Percentiles rank a stretch among this genome's conserved stretches.
These are phyloP conservation scores for Cicer judaicum DNA, from an alignment of 306 rosid genomes.

Conservation along the genomic window DNA sequence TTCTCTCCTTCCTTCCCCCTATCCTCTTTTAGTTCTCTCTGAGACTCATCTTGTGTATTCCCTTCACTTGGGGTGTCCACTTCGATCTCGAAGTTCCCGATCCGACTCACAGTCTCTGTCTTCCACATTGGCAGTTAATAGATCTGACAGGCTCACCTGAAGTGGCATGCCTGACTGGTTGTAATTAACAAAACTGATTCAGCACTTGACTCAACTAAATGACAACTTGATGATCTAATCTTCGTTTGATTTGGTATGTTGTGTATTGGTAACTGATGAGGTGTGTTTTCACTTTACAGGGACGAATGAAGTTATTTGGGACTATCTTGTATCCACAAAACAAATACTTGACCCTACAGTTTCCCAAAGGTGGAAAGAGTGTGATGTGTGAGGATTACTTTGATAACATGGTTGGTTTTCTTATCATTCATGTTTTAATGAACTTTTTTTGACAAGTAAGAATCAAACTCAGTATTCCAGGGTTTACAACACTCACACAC, in stretches of 20 bases:
- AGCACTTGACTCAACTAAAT: neutral
- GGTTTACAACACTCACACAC: no score
- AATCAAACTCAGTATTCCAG: no score
- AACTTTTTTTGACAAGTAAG: no score
- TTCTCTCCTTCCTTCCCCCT: neutral
- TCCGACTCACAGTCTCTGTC: neutral
- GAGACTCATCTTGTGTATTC: neutral
- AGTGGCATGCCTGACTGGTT: neutral
- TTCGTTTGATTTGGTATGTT: neutral
- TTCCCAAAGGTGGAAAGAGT: conserved; percentile 84
- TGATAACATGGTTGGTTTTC: conserved; percentile 79
- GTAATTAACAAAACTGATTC: neutral
- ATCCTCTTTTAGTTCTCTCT: neutral
- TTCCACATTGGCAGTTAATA: conserved; percentile 7
- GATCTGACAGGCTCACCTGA: neutral
- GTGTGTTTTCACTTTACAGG: conserved; percentile 56
- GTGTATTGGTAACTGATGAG: conserved; percentile 13
- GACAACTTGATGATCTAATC: conserved; percentile 1
- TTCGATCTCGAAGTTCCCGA: neutral
- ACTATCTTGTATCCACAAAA: conserved; percentile 84
- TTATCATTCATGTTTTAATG: neutral
- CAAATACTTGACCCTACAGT: conserved; percentile 86
- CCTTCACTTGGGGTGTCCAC: neutral
- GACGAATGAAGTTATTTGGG: conserved; percentile 90
- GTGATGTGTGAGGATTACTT: conserved; percentile 89